Base-by-base conservation (phyloP, 257 asterid species). In the Petunia secreta region DNA sequence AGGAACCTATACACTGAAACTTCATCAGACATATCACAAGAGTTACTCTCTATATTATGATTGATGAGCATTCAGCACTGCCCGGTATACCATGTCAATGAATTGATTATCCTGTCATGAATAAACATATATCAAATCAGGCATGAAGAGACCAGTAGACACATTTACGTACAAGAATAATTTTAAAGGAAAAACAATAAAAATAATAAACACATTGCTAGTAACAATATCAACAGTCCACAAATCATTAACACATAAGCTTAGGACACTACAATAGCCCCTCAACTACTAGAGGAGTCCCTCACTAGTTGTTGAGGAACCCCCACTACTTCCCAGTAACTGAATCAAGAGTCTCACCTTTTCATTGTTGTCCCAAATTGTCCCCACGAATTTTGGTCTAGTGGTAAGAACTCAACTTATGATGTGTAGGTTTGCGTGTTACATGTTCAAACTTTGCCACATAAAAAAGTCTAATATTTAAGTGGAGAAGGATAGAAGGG, bases 61-160 rank as follows among this genome's bases (percentile, higher is more conserved):
- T 50, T 92, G 94, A 80, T 89, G 94, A 5, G 91, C 92, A 83
- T 90, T 91, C 87, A 88, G 80, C 88, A 95, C 65, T 38, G 98
- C 97, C 80, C 88, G 89, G 83, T 90, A 89, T 62, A 92, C 90
- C 95, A 93, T 87, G 88, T 93, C 98, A 43, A 95, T 87, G 84
- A 95, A 95, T 85, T 91, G 97, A 82, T 91, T 83, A 69, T 95
- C 98, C 99, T 94, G 71, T 71, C 2, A 82, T 11, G 46, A 46
- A 25, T 25, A 73, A 50, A 50, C 6, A 50, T 48, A 50, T 7
- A 48, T 34, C 62, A 50, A 8, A 73, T 50, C 6, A 73, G 77
- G 78, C 62, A 50, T 1, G 13, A 71, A 50, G 59, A 34, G 46
- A 73, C 62, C 46, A 50, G 62, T 14, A 46, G 10, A 44, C 13